Conservation (phyloP, 202 grass and related monocot species). For the Dendrocalamus latiflorus region DNA sequence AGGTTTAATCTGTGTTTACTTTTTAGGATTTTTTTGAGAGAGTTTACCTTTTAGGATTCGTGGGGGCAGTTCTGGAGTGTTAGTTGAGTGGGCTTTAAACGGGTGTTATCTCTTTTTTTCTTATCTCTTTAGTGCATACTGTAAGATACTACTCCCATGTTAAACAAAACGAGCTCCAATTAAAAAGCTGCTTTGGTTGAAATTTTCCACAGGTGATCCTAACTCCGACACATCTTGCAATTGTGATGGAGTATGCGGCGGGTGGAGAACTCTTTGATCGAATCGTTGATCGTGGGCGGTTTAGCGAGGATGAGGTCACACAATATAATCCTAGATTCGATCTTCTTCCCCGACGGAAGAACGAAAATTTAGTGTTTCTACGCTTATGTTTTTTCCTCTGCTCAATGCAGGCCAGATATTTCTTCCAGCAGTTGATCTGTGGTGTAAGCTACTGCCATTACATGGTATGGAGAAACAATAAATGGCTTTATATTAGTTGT, state of each 20-base stretch:
- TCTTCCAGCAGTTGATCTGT: constrained; percentile 99
- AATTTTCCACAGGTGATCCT: constrained; percentile 55
- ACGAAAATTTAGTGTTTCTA: background rate
- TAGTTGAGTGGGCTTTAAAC: background rate
- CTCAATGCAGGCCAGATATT: constrained; percentile 78
- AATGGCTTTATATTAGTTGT: constrained; percentile 14
- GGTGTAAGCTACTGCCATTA: constrained; percentile 90
- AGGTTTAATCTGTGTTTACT: background rate
- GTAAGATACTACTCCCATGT: background rate
- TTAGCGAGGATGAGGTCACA: constrained; percentile 89
- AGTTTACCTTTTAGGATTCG: background rate
- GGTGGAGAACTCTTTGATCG: constrained; percentile 92
- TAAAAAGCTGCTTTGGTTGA: constrained; percentile 7
- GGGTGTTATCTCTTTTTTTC: background rate
- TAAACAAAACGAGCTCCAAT: background rate
- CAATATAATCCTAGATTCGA: background rate
- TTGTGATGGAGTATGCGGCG: constrained; percentile 92
- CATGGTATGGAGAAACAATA: constrained; percentile 50
- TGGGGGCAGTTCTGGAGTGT: background rate
- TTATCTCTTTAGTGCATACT: background rate
- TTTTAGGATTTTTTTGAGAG: background rate
- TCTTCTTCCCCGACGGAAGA: background rate
- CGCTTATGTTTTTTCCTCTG: background rate
- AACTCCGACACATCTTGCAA: constrained; percentile 80
- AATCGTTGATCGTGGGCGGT: constrained; percentile 61